Conservation (phyloP, 768 basidiomycete species). For the Mycena vulgaris region DNA sequence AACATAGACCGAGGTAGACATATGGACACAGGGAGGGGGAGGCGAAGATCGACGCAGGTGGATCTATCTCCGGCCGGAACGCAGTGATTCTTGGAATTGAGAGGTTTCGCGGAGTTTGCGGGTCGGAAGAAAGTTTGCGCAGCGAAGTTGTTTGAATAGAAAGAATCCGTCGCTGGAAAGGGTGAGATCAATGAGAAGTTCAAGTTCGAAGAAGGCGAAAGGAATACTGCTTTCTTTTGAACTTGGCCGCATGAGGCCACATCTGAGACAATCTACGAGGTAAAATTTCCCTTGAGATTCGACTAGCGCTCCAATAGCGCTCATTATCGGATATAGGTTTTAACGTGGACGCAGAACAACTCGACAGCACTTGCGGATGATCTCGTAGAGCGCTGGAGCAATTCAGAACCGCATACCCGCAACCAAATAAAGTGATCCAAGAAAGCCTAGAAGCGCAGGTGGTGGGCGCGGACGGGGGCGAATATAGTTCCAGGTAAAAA, state of each 20-base stretch:
- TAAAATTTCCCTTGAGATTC: too few species aligned
- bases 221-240: slow-evolving; percentile 2
- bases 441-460: slow-evolving; percentile 3
- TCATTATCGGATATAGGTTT: slow-evolving; percentile 7
- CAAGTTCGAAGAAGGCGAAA: slow-evolving; percentile 7
- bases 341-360: too few species aligned
- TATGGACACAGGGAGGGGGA: too few species aligned
- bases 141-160: slow-evolving; percentile 5
- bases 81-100: slow-evolving; percentile 16
- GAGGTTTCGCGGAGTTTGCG: slow-evolving; percentile 3
- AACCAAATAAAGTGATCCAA: slow-evolving; percentile 13
- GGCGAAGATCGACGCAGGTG: too few species aligned
- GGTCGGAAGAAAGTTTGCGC: slow-evolving; percentile 5
- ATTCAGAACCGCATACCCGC: slow-evolving; percentile 5
- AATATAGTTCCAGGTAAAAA: slow-evolving; percentile 9
- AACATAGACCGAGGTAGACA: too few species aligned
- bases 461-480: background rate
- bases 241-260: background rate
- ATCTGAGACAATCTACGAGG: too few species aligned
- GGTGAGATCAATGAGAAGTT: background rate
- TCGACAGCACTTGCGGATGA: background rate
- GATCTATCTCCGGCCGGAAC: too few species aligned
- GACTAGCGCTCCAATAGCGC: background rate
- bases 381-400: background rate
- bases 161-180: background rate